Evolutionary conservation across 2,329 filamentous ascomycete genomes (phyloP), one percentile per base, ranked within the genome.

Genomic region (Cordyceps cicadae): DNA sequence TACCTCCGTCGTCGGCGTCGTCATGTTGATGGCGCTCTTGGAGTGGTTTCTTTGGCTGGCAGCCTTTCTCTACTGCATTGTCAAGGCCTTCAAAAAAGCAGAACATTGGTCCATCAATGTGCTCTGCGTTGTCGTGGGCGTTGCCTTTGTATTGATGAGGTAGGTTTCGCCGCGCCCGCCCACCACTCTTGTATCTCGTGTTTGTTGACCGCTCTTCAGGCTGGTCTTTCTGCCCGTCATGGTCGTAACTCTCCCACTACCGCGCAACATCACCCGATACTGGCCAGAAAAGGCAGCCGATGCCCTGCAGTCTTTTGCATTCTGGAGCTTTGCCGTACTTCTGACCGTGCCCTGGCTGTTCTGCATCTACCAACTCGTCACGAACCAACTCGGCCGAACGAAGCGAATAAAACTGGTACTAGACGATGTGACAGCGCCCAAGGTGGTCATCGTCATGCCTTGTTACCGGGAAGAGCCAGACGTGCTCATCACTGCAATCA

Each of bases 1-100:
- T 71, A 87, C 92, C 9, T 78, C 86, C 60, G 87, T 97, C 66
- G 82, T 97, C 41, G 90, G 90, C 19, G 74, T 87, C 7, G 79
- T 97, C 54, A 91, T 97, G 86, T 68, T 94, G 26, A 89, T 89
- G 62, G 93, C 93, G 2, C 80, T 92, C 34, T 79, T 97, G 9
- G 93, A 97, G 76, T 97, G 94, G 92, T 86, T 96, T 63, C 82
- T 97, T 15, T 97, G 92, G 91, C 81, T 97, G 46, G 86, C 88
- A n/a, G 92, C 93, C 3, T 97, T 97, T 70, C 71, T 94, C 64
- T 97, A 97, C 75, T 97, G 93, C 71, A 78, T 97, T 1, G 77
- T 86, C 70, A 96, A 97, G 72, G 92, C 93, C 34, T 96, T 88
- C 68, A 79, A 85, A 65, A 97, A 97, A 73, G 92, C 93, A 21